Evolutionary conservation across 2,329 filamentous ascomycete species (phyloP), one percentile per base, ranked within the genome.

Genomic region (Phoma sp.): DNA sequence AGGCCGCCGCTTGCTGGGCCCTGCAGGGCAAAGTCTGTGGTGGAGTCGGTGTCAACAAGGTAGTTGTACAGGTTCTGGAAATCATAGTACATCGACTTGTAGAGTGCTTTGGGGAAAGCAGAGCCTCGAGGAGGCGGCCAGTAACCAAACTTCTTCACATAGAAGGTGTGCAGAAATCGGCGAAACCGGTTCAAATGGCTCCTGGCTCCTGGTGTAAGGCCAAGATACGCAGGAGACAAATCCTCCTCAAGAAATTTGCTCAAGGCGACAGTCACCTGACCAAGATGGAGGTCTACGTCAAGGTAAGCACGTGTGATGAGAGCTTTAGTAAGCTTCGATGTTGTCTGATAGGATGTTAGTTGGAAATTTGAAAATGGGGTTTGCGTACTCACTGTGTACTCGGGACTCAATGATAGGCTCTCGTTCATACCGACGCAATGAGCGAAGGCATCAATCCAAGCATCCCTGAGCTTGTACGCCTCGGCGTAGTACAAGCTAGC

Each of bases 361-460:
- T 5, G 4, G 9, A 9, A 7, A 14, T 9, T 23, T n/a, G n/a
- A 36, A 7, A 8, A 29, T 1, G 2, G 35, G 22, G 52, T 39
- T 3, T 4, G 13, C 6, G 18, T 8, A 75, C 83, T 62, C 76
- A 88, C 86, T 70, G 82, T 77, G 57, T 86, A 89, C 58, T 89
- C 89, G 1, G 80, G 70, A 60, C 82, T 83, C 5, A 75, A 66
- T 36, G 79, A 77, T 4, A 93, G 58, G 24, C 78, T 77, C 18
- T 89, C 84, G 55, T 83, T 83, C 89, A 93, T 92, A 38, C 90
- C 90, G 32, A 89, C 87, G 67, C 89, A 91, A 66, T 95, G 90
- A 11, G 84, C 82, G 72, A 93, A 91, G 0, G 90, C 86, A 65
- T 90, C 83, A 9, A 86, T 81, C 79, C 90, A 93, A 10, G 90